Evolutionary conservation across 306 rosid genomes (phyloP).

Genomic region (Acacia acuminata): DNA sequence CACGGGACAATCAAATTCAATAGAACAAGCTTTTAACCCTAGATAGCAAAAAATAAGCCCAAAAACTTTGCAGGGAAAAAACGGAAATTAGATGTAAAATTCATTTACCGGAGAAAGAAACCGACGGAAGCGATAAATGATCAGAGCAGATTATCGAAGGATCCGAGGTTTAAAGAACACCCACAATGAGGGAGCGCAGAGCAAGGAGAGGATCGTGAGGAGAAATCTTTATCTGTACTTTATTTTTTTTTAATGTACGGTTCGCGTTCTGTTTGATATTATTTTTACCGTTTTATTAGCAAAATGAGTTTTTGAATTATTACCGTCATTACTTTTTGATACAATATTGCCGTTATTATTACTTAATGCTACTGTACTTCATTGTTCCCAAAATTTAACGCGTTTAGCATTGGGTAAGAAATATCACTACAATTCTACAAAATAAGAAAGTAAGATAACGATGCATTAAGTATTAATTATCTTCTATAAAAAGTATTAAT

Average conservation of each 20-base stretch:
- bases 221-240: conserved; percentile 25
- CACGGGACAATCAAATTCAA: conserved; percentile 4
- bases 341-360: too few species aligned
- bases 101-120: conserved; percentile 29
- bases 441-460: too few species aligned
- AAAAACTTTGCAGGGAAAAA: conserved; percentile 27
- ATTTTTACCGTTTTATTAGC: background rate
- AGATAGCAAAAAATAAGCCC: conserved; percentile 33
- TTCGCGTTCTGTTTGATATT: background rate
- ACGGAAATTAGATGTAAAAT: conserved; percentile 2
- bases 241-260: background rate
- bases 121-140: conserved; percentile 32
- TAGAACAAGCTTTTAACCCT: conserved; percentile 41
- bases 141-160: conserved; percentile 38
- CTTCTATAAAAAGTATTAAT: too few species aligned
- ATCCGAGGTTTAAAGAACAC: conserved; percentile 26
- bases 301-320: background rate
- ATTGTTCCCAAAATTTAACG: background rate
- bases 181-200: conserved; percentile 30
- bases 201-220: conserved; percentile 39
- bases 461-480: too few species aligned
- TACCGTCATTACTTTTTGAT: background rate
- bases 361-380: too few species aligned
- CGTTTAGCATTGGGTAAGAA: background rate
- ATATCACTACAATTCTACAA: background rate